Evolutionary conservation across 495 filamentous ascomycete species (phyloP).

Genomic region (Aspergillus sclerotioniger): DNA sequence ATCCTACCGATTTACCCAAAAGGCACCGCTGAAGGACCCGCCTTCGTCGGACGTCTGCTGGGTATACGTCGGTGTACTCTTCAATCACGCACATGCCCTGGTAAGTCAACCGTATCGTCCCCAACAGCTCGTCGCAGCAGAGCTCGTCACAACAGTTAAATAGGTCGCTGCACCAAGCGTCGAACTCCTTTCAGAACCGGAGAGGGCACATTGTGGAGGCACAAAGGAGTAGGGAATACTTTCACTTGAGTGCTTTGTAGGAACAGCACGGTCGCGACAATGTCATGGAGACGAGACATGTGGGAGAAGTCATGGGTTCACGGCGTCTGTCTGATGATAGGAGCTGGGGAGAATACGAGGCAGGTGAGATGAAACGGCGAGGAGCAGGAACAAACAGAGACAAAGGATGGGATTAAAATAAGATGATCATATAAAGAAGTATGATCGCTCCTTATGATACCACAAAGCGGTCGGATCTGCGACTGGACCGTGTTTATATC

Average conservation of each 20-base stretch:
- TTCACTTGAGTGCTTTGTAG: background rate
- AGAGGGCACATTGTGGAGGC: background rate
- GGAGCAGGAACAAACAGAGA: background rate
- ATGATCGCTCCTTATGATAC: too few relatives aligned
- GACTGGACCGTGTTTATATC: too few relatives aligned
- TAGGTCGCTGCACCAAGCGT: too few relatives aligned
- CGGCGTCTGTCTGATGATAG: constrained; percentile 1
- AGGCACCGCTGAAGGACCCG: background rate
- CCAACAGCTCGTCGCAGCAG: too few relatives aligned
- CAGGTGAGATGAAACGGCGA: background rate
- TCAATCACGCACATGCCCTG: background rate
- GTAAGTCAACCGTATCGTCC: too few relatives aligned
- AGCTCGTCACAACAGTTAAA: too few relatives aligned
- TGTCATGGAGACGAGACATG: background rate
- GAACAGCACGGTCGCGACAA: background rate
- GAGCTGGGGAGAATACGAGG: background rate
- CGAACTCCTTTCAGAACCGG: too few relatives aligned
- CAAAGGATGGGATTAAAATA: background rate
- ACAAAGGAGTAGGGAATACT: background rate
- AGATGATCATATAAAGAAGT: background rate
- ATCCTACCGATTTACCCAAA: background rate
- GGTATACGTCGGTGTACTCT: background rate
- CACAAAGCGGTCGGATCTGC: too few relatives aligned
- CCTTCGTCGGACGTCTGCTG: background rate
- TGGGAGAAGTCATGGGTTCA: constrained; percentile 7